Evolutionary conservation across 441 rosid species (phyloP).

Genomic region (Gossypium lobatum): DNA sequence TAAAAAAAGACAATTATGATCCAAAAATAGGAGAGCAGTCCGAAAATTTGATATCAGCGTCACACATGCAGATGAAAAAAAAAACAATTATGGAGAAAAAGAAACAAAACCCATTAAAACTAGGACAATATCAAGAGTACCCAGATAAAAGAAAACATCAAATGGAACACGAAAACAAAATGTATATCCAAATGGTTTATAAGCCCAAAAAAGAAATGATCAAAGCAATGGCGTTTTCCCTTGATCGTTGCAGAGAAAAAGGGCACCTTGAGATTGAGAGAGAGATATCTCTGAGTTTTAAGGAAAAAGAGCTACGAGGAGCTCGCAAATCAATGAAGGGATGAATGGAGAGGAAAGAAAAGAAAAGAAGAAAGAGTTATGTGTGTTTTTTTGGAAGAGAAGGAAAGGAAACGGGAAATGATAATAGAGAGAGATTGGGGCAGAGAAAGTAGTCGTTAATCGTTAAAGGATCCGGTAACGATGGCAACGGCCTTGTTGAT

Average conservation of each 20-base stretch:
- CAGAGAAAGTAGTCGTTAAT: conserved; percentile 11
- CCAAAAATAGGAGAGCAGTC: not conserved
- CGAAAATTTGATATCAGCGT: not conserved
- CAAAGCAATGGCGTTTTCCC: not conserved
- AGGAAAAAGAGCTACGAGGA: not conserved
- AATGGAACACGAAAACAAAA: not conserved
- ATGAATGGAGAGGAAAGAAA: not conserved
- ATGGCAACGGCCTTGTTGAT: conserved; percentile 36
- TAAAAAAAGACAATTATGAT: not conserved
- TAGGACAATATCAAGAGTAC: conserved; percentile 13
- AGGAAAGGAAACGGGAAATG: not conserved
- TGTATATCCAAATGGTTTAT: conserved; percentile 20
- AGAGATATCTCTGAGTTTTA: conserved; percentile 13
- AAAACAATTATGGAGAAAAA: not conserved
- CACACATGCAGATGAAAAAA: conserved; percentile 24
- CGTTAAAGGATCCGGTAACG: conserved; percentile 38
- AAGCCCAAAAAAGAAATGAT: not conserved
- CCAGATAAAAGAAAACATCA: conserved; percentile 16
- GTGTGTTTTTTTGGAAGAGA: not conserved
- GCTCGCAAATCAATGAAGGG: conserved; percentile 20
- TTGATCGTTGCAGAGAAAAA: not conserved
- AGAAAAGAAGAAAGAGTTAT: not conserved
- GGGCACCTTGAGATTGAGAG: conserved; percentile 15
- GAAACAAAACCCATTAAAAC: conserved; percentile 17
- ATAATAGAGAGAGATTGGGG: not conserved